Conservation (phyloP, 2,329 filamentous ascomycete species). For the Neurospora sp. region DNA sequence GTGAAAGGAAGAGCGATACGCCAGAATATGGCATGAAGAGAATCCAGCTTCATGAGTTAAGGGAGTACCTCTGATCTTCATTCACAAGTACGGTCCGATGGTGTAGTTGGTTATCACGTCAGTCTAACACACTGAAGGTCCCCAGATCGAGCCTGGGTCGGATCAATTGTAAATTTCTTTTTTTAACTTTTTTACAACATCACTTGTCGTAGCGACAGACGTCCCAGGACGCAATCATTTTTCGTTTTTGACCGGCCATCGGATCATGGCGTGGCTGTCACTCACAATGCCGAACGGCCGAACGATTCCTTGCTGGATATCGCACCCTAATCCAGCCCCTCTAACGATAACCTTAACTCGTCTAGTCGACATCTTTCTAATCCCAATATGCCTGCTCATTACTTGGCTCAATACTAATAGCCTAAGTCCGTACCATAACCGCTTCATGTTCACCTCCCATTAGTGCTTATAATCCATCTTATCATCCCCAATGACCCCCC, state of each 20-base stretch:
- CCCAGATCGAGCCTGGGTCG: conserved; percentile 17
- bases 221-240: background rate
- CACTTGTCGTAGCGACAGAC: background rate
- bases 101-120: conserved; percentile 38
- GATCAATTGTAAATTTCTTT: conserved; percentile 5
- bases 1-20: background rate
- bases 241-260: background rate
- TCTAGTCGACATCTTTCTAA: background rate
- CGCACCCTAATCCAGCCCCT: background rate
- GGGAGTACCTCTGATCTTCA: fast-evolving
- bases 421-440: background rate
- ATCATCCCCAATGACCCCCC: conserved; percentile 46
- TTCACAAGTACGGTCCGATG: conserved; percentile 13
- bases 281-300: background rate
- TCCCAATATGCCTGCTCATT: background rate
- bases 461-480: conserved; percentile 31
- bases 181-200: background rate
- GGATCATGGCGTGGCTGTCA: background rate
- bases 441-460: background rate
- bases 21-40: background rate
- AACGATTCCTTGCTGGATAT: background rate
- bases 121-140: conserved; percentile 28
- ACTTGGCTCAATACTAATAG: background rate
- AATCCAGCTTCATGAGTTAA: background rate
- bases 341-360: background rate